Evolutionary conservation across 108 stramenopile genomes (phyloP), one percentile per base, ranked within the genome.

Genomic region (Skeletonema tropicum): DNA sequence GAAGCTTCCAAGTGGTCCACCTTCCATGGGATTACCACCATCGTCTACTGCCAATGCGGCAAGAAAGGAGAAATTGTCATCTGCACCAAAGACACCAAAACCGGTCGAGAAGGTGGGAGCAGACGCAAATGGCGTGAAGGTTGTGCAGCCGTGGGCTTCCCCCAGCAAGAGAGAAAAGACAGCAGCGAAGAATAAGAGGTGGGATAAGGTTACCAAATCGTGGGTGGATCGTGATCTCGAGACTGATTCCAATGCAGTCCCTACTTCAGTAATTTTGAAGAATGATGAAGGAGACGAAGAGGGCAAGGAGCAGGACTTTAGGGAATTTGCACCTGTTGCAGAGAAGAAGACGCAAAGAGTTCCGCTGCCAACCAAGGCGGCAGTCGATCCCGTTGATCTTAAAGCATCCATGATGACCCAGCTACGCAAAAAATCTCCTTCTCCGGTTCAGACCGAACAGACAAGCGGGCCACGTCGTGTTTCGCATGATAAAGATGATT

Each of bases 211-310:
- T 6, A 62, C 61, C 31, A 62, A 62, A 38, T 33, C 61, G 11
- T 62, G 61, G 61, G 61, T 62, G 33, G 61, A 33, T 38, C 39
- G 35, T 14, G 61, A 62, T 33, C 32, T 62, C 12, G 61, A 62
- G 35, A 62, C 52, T 55, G 21, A 25, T 15, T 23, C 21, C 52
- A 23, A 55, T 55, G 5, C 52, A 23, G 52, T 55, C 7, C 52
- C 52, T 11, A 55, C 21, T 23, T 21, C 52, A 2, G 52, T 55
- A 55, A 23, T 55, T 55, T 55, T 55, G 52, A 55, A 55, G 52
- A n/a, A 21, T 2, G 52, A 55, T 0, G 52, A 3, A 7, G 52
- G 52, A 55, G 52, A 45, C 3, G 11, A 23, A 55, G 52, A 23
- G 52, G 52, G 25, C 42, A 45, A 2, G 52, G 23, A 55, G 6